These are phyloP conservation scores for Globisporangium orthogonon DNA, from an alignment of 352 stramenopile species.

Conservation along the genomic window DNA sequence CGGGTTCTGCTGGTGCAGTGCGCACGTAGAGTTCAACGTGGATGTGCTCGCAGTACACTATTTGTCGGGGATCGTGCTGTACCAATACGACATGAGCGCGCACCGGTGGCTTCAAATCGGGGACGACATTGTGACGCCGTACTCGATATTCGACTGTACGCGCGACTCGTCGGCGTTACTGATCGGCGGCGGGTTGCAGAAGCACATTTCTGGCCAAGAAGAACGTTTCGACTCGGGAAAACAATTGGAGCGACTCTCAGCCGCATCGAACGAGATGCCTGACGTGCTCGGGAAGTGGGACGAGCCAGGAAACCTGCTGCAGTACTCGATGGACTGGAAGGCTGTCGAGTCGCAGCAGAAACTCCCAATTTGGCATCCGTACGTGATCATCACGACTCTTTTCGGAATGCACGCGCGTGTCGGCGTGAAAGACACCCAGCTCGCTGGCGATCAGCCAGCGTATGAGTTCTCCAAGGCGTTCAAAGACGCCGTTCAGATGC, in stretches of 20 bases:
- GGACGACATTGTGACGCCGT: slow-evolving; percentile 43
- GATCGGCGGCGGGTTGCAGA: slow-evolving; percentile 41
- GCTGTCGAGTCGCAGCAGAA: slow-evolving; percentile 57
- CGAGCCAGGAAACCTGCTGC: slow-evolving; percentile 58
- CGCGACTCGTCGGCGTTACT: slow-evolving; percentile 75
- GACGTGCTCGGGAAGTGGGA: slow-evolving; percentile 79
- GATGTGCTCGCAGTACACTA: slow-evolving; percentile 75
- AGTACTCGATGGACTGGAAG: slow-evolving; percentile 80
- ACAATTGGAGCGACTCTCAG: background rate
- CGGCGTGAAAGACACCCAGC: slow-evolving; percentile 63
- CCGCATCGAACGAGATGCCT: slow-evolving; percentile 64
- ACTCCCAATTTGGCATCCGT: slow-evolving; percentile 80
- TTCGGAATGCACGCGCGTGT: slow-evolving; percentile 83
- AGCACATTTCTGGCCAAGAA: slow-evolving; percentile 11
- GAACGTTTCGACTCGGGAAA: background rate
- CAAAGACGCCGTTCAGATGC: slow-evolving; percentile 77
- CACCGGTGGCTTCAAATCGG: slow-evolving; percentile 58
- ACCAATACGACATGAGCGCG: slow-evolving; percentile 64
- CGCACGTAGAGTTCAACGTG: slow-evolving; percentile 82
- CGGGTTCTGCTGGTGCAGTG: slow-evolving; percentile 74
- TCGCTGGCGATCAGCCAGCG: slow-evolving; percentile 50
- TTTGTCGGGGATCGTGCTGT: slow-evolving; percentile 58
- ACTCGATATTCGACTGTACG: slow-evolving; percentile 75
- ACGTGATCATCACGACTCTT: slow-evolving; percentile 75
- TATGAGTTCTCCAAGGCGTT: slow-evolving; percentile 73